Conservation (phyloP, 2,329 filamentous ascomycete species). For the Penicillium expansum region DNA sequence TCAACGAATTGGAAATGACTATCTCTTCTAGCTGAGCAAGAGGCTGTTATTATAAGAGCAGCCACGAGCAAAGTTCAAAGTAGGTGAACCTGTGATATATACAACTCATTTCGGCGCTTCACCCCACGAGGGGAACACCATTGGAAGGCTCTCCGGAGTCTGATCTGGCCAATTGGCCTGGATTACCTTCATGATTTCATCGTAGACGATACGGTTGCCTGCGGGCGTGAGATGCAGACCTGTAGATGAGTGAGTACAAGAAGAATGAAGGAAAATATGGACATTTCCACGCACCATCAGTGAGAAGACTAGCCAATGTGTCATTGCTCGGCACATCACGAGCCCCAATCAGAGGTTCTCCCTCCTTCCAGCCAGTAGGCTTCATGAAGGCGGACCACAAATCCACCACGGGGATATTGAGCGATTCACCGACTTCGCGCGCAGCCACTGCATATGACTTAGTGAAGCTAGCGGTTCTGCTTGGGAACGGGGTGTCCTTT, state of each 20-base stretch:
- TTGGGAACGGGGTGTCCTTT: conserved; percentile 49
- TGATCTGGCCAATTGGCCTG: conserved; percentile 54
- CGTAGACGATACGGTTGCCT: conserved; percentile 57
- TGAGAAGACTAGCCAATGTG: conserved; percentile 51
- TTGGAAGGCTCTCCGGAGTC: conserved; percentile 50
- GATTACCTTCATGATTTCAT: conserved; percentile 54
- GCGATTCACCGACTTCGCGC: conserved; percentile 58
- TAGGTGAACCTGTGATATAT: not conserved
- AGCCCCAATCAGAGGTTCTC: conserved; percentile 55
- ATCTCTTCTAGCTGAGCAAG: no score
- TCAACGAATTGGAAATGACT: no score
- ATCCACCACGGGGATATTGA: conserved; percentile 66
- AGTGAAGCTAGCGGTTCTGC: conserved; percentile 59
- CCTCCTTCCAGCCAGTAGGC: conserved; percentile 54
- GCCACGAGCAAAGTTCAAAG: no score
- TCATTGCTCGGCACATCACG: conserved; percentile 58
- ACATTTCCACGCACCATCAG: conserved; percentile 52
- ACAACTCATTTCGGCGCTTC: conserved; percentile 37
- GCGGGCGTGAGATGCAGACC: conserved; percentile 58
- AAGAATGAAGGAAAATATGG: not conserved
- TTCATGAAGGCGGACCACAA: conserved; percentile 77
- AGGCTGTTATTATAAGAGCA: no score
- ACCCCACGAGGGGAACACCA: conserved; percentile 56
- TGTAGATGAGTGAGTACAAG: conserved; percentile 23
- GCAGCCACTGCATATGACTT: conserved; percentile 66